phyloP scores from a whole-genome alignment of 176 grass and related monocot genomes.

The Elaeis guineensis region DNA sequence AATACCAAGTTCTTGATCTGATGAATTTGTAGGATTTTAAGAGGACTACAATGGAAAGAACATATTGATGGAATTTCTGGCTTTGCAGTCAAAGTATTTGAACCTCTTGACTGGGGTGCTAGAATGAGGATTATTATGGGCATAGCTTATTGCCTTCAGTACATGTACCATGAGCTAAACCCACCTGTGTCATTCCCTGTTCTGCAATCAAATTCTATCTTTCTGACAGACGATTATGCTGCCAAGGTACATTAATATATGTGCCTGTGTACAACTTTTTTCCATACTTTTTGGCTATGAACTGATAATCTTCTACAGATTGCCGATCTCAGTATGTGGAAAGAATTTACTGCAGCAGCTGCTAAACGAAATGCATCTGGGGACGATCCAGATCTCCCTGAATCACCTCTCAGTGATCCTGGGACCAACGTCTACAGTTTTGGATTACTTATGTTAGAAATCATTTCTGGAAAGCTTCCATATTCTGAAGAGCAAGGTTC shows the following conservation, averaged over 20 bases:
- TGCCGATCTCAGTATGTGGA: slow-evolving; percentile 68
- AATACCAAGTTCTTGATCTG: slow-evolving; percentile 10
- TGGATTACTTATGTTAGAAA: slow-evolving; percentile 58
- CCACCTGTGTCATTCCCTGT: slow-evolving; percentile 51
- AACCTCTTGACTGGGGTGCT: slow-evolving; percentile 66
- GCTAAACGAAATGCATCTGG: slow-evolving; percentile 38
- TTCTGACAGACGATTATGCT: slow-evolving; percentile 80
- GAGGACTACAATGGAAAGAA: not conserved
- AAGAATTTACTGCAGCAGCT: slow-evolving; percentile 22
- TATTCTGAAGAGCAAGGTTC: slow-evolving; percentile 34
- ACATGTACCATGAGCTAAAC: slow-evolving; percentile 71
- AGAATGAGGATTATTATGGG: slow-evolving; percentile 99
- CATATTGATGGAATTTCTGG: slow-evolving; percentile 15
- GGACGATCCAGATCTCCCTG: slow-evolving; percentile 37
- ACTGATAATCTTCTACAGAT: slow-evolving; percentile 31
- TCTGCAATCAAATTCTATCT: slow-evolving; percentile 42
- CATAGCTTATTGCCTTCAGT: slow-evolving; percentile 70
- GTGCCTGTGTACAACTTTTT: too few relatives aligned
- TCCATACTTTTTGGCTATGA: too few relatives aligned
- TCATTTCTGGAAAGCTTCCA: slow-evolving; percentile 61
- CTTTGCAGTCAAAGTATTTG: slow-evolving; percentile 73
- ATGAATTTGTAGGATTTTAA: slow-evolving; percentile 4
- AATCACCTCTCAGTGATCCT: slow-evolving; percentile 32
- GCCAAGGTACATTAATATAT: slow-evolving; percentile 51
- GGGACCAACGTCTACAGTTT: slow-evolving; percentile 58